Percentiles rank a stretch among this genome's conserved stretches.
Evolutionary conservation across 1,284 basidiomycete species (phyloP).

Genomic region (Moesziomyces sp.): DNA sequence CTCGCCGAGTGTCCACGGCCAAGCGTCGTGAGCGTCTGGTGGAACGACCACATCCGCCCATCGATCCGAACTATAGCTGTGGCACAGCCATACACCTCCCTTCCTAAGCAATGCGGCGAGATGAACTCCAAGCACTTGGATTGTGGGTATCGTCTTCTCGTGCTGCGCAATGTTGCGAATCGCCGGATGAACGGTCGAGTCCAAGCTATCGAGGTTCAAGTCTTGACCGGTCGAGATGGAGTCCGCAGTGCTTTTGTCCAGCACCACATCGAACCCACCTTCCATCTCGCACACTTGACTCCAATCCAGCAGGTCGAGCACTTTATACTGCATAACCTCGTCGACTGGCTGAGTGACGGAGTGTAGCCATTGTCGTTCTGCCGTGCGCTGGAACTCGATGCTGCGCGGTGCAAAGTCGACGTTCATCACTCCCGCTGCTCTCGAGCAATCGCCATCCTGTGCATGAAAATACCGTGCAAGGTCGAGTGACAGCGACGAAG

Average conservation of each 20-base stretch:
- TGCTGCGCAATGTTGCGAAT: background rate
- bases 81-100: conserved; percentile 25
- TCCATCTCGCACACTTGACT: background rate
- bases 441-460: conserved; percentile 13
- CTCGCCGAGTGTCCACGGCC: conserved; percentile 12
- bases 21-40: background rate
- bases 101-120: conserved; percentile 1
- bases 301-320: conserved; percentile 31
- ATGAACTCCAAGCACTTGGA: conserved; percentile 25
- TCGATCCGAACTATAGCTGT: conserved; percentile 33
- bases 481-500: conserved; percentile 26
- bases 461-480: conserved; percentile 2
- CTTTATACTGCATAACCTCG: conserved; percentile 23
- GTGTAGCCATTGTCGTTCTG: conserved; percentile 1
- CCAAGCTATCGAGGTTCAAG: background rate
- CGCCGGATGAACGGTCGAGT: conserved; percentile 1
- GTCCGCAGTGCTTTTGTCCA: conserved; percentile 50
- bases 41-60: conserved; percentile 21
- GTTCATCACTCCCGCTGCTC: conserved; percentile 21
- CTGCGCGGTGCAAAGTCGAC: conserved; percentile 29
- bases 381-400: conserved; percentile 13
- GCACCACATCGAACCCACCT: conserved; percentile 23
- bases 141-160: conserved; percentile 7
- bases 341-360: background rate
- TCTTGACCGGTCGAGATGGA: conserved; percentile 39